Evolutionary conservation across 805 yeast genomes (phyloP).

Genomic region (Cyberlindnera japonica): DNA sequence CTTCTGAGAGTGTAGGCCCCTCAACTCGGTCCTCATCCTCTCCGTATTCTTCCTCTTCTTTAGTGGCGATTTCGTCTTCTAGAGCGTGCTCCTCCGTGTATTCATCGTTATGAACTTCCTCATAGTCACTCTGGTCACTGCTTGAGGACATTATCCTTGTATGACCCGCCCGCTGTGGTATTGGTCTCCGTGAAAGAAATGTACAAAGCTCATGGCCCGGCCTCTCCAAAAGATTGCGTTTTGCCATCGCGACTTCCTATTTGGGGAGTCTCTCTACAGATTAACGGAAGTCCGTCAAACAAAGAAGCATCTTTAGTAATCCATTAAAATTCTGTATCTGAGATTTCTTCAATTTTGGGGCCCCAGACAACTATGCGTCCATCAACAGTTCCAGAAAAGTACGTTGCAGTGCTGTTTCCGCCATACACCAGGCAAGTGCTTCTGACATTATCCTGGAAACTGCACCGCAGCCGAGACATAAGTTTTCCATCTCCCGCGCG

Average conservation of each 20-base stretch:
- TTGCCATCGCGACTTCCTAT: slow-evolving; percentile 1
- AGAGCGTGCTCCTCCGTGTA: neutral
- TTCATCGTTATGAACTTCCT: too few relatives aligned
- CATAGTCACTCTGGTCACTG: too few relatives aligned
- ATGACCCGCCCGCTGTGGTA: too few relatives aligned
- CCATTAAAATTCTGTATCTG: slow-evolving; percentile 5
- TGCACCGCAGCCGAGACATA: slow-evolving; percentile 50
- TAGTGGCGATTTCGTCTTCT: neutral
- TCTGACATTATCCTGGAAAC: slow-evolving; percentile 37
- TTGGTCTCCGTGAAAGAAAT: too few relatives aligned
- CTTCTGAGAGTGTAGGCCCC: neutral
- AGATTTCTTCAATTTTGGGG: slow-evolving; percentile 26
- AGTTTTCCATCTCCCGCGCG: slow-evolving; percentile 60
- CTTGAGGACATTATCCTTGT: too few relatives aligned
- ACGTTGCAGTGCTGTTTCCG: slow-evolving; percentile 42
- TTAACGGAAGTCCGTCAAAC: neutral
- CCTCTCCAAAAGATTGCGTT: too few relatives aligned
- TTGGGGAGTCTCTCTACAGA: too few relatives aligned
- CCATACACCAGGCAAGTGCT: slow-evolving; percentile 51
- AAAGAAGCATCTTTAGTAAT: neutral
- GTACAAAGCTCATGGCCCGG: too few relatives aligned
- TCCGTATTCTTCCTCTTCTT: neutral
- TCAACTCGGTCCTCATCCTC: neutral
- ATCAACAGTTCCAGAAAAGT: slow-evolving; percentile 60
- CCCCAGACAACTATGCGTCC: slow-evolving; percentile 65